Conservation (phyloP, 345 rosid species). For the Camelina neglecta region DNA sequence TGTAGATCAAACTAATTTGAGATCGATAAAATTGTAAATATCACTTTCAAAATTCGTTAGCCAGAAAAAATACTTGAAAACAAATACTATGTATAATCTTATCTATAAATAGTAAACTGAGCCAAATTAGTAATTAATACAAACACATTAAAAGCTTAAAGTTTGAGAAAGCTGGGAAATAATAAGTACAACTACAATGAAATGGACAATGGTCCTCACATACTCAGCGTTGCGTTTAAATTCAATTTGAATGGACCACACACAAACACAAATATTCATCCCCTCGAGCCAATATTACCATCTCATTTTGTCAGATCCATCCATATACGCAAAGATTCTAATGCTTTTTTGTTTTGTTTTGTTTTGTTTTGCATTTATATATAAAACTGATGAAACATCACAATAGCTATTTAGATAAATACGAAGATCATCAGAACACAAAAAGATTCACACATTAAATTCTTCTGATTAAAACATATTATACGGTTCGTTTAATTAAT, state of each 20-base stretch:
- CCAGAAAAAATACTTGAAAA: conserved; percentile 29
- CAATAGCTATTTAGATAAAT: background rate
- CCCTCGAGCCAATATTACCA: conserved; percentile 31
- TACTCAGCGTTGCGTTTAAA: conserved; percentile 15
- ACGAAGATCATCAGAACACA: background rate
- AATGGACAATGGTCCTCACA: conserved; percentile 48
- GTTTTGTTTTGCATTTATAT: background rate
- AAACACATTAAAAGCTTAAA: conserved; percentile 23
- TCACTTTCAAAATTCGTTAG: conserved; percentile 2
- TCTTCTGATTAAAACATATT: background rate
- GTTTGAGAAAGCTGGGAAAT: conserved; percentile 22
- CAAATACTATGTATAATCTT: background rate
- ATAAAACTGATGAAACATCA: background rate
- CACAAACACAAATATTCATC: conserved; percentile 34
- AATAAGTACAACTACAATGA: conserved; percentile 11
- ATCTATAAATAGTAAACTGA: conserved; percentile 16
- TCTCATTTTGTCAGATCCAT: conserved; percentile 25
- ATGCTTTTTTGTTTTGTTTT: background rate
- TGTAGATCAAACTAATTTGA: background rate
- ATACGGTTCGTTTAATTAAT: background rate
- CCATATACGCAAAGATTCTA: conserved; percentile 28
- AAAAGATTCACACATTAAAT: background rate
- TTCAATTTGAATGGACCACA: conserved; percentile 37
- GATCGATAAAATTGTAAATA: conserved; percentile 4
- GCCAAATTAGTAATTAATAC: conserved; percentile 13